These are phyloP conservation scores for Ogataea siamensis DNA, from an alignment of 805 yeast species.

Conservation along the genomic window DNA sequence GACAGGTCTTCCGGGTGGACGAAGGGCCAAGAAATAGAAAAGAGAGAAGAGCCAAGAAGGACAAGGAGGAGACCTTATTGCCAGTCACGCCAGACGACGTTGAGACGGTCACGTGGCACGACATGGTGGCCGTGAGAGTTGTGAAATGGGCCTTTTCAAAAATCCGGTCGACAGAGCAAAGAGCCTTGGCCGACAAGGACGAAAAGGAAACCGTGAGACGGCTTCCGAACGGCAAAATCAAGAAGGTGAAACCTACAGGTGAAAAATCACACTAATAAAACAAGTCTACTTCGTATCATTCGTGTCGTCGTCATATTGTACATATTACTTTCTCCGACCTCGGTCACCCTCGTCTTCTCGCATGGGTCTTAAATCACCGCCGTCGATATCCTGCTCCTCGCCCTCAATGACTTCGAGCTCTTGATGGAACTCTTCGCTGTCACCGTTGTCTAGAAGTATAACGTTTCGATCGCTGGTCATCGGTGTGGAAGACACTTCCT, in stretches of 20 bases:
- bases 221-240: slow-evolving; percentile 61
- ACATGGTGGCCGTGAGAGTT: slow-evolving; percentile 42
- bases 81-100: slow-evolving; percentile 48
- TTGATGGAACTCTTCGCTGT: slow-evolving; percentile 46
- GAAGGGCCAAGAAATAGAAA: slow-evolving; percentile 17
- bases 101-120: slow-evolving; percentile 43
- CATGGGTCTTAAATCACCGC: slow-evolving; percentile 39
- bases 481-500: slow-evolving; percentile 13
- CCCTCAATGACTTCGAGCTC: slow-evolving; percentile 31
- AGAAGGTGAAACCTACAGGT: slow-evolving; percentile 3
- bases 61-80: slow-evolving; percentile 34
- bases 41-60: slow-evolving; percentile 18
- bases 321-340: slow-evolving; percentile 19
- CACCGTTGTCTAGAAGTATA: slow-evolving; percentile 36
- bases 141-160: slow-evolving; percentile 46
- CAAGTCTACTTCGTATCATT: not conserved
- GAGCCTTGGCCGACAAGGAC: not conserved
- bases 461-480: slow-evolving; percentile 26
- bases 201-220: slow-evolving; percentile 36
- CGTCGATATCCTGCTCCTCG: slow-evolving; percentile 24
- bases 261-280: not conserved
- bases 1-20: slow-evolving; percentile 15
- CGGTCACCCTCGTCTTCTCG: slow-evolving; percentile 17
- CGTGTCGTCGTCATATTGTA: slow-evolving; percentile 13
- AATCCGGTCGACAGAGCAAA: not conserved